These are phyloP conservation scores for Penicillium sp. DNA, from an alignment of 2,329 filamentous ascomycete species.

Conservation along the genomic window DNA sequence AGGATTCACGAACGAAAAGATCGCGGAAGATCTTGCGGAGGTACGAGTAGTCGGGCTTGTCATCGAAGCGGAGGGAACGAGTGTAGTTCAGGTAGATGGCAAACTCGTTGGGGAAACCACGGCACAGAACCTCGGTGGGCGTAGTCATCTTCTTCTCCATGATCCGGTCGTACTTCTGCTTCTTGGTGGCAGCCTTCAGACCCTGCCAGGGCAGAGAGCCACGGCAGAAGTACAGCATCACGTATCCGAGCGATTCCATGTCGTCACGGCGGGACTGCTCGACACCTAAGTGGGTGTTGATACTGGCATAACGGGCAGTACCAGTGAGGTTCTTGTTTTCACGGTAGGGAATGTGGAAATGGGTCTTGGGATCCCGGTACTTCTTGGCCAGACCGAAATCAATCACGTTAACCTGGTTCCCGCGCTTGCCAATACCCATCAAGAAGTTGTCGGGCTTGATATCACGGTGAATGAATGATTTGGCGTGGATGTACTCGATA, in stretches of 20 bases:
- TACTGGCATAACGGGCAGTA: slow-evolving; percentile 95
- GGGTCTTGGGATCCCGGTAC: slow-evolving; percentile 98
- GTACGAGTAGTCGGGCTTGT: slow-evolving; percentile 99
- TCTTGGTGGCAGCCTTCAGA: slow-evolving; percentile 96
- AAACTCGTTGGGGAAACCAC: slow-evolving; percentile 98
- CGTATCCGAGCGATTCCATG: slow-evolving; percentile 98
- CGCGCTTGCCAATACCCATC: slow-evolving; percentile 98
- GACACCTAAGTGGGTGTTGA: slow-evolving; percentile 97
- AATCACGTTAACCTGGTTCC: slow-evolving; percentile 99
- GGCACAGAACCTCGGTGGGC: slow-evolving; percentile 95
- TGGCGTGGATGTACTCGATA: slow-evolving; percentile 99
- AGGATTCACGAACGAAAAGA: slow-evolving; percentile 95
- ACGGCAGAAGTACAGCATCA: slow-evolving; percentile 99
- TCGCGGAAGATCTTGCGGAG: slow-evolving; percentile 99
- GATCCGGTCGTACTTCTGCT: slow-evolving; percentile 99
- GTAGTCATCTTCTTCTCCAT: slow-evolving; percentile 99
- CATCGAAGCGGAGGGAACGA: slow-evolving; percentile 94
- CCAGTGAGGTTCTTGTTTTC: slow-evolving; percentile 99
- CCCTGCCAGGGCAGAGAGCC: slow-evolving; percentile 98
- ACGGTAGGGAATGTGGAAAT: slow-evolving; percentile 99
- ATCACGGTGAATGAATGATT: slow-evolving; percentile 98
- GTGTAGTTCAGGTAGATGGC: slow-evolving; percentile 99
- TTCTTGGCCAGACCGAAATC: slow-evolving; percentile 99
- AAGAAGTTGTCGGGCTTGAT: slow-evolving; percentile 99
- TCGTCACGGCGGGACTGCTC: slow-evolving; percentile 99